These are phyloP conservation scores for Candida smagusa DNA, from an alignment of 1,139 yeast species.

Conservation along the genomic window DNA sequence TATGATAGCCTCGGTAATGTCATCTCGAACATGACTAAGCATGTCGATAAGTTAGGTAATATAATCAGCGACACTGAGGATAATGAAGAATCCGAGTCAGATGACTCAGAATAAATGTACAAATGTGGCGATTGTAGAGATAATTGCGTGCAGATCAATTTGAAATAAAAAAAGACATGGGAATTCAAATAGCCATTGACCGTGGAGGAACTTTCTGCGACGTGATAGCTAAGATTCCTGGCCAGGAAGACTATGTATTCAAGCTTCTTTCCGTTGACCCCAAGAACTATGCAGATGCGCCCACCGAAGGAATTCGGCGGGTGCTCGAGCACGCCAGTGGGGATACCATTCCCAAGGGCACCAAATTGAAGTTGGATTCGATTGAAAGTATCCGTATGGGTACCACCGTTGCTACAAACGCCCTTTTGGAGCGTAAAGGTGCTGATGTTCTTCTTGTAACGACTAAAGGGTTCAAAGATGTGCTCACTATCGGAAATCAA, in stretches of 20 bases:
- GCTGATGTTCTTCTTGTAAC: constrained; percentile 49
- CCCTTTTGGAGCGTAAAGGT: constrained; percentile 40
- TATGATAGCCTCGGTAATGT: constrained; percentile 16
- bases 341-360: constrained; percentile 41
- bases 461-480: constrained; percentile 51
- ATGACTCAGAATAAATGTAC: no score
- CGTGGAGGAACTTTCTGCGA: constrained; percentile 92
- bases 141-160: background rate
- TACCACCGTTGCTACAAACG: constrained; percentile 23
- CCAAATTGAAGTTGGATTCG: constrained; percentile 19
- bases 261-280: constrained; percentile 88
- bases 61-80: constrained; percentile 5
- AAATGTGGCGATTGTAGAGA: background rate
- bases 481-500: constrained; percentile 35
- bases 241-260: constrained; percentile 37
- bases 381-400: constrained; percentile 21
- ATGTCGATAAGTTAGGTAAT: constrained; percentile 13
- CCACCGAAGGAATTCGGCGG: constrained; percentile 84
- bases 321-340: constrained; percentile 61
- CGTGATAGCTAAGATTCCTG: constrained; percentile 54
- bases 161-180: constrained; percentile 2
- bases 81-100: background rate
- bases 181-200: constrained; percentile 31
- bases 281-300: constrained; percentile 80
- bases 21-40: constrained; percentile 7